These are phyloP conservation scores for Colletotrichum sp. DNA, from an alignment of 2,329 filamentous ascomycete species.

Conservation along the genomic window DNA sequence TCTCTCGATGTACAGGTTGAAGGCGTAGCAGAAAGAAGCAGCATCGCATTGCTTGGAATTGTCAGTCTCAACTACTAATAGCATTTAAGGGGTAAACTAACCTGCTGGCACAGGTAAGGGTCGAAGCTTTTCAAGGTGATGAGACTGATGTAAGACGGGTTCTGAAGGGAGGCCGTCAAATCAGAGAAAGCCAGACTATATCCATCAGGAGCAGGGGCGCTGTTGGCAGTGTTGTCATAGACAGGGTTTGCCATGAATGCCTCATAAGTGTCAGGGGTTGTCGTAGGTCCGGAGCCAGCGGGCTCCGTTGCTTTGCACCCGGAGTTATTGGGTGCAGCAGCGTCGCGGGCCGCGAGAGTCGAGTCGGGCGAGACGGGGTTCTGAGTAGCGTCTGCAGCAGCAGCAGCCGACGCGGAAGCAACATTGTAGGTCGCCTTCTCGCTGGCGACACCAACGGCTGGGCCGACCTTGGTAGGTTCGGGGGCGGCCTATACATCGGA, in stretches of 20 bases:
- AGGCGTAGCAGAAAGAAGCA: slow-evolving; percentile 1
- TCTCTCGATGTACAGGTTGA: slow-evolving; percentile 14
- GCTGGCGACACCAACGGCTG: not conserved
- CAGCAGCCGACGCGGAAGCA: not conserved
- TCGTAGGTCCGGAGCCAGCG: not conserved
- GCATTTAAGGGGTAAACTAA: not conserved
- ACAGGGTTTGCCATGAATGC: not conserved
- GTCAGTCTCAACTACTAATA: not conserved
- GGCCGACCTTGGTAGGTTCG: not conserved
- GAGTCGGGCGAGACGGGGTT: not conserved
- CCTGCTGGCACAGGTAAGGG: slow-evolving; percentile 10
- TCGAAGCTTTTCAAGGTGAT: not conserved
- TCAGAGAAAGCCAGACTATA: not conserved
- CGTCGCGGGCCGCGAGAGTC: not conserved
- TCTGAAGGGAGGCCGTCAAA: too few relatives aligned
- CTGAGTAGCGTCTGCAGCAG: not conserved
- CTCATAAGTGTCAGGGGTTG: not conserved
- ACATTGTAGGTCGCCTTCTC: slow-evolving; percentile 4
- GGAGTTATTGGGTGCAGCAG: not conserved
- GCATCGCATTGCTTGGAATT: slow-evolving; percentile 1
- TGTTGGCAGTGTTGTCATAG: not conserved
- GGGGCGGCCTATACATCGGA: not conserved
- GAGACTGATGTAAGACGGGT: not conserved
- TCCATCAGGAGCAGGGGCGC: not conserved
- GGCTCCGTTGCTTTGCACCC: not conserved